These are phyloP conservation scores for Pyrenochaeta sp. DNA, from an alignment of 2,329 filamentous ascomycete species.

Conservation along the genomic window DNA sequence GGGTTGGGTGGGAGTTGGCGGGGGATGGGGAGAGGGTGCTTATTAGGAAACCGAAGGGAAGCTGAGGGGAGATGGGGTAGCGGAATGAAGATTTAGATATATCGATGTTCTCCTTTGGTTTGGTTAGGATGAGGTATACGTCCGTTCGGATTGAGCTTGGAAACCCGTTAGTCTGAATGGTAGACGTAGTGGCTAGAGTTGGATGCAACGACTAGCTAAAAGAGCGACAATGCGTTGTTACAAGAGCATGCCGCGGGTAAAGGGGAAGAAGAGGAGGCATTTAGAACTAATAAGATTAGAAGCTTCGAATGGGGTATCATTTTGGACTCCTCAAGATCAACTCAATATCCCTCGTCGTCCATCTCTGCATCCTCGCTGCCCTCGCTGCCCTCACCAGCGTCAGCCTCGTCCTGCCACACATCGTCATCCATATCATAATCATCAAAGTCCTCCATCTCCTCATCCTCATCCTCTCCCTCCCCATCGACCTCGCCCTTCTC, in stretches of 20 bases:
- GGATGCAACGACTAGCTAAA: not conserved
- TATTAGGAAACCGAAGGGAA: conserved; percentile 70
- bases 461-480: conserved; percentile 59
- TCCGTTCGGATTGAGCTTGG: no score
- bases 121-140: no score
- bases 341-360: conserved; percentile 48
- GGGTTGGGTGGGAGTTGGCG: conserved; percentile 81
- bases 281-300: not conserved
- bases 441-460: conserved; percentile 58
- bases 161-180: no score
- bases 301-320: conserved; percentile 46
- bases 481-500: conserved; percentile 55
- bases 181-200: not conserved
- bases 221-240: not conserved
- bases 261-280: not conserved
- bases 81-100: no score
- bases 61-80: conserved; percentile 29
- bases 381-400: conserved; percentile 58
- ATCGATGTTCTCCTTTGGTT: no score
- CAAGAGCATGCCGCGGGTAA: not conserved
- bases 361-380: conserved; percentile 58
- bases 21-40: conserved; percentile 73
- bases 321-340: conserved; percentile 10
- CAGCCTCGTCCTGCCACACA: conserved; percentile 61
- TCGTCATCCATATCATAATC: conserved; percentile 61